These are phyloP conservation scores for Jatropha podagrica DNA, from an alignment of 441 rosid genomes.

Conservation along the genomic window DNA sequence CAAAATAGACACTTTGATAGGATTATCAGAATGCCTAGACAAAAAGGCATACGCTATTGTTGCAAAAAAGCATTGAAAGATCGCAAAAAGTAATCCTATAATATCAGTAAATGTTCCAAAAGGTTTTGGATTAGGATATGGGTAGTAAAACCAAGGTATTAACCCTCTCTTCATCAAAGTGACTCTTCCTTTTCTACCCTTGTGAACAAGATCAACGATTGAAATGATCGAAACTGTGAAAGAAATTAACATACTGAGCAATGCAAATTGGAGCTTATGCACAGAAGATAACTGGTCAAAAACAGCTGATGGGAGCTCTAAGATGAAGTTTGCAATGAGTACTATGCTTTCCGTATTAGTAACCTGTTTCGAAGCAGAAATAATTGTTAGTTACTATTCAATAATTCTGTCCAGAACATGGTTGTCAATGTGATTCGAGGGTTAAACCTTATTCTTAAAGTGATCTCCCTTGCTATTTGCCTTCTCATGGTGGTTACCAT, in stretches of 20 bases:
- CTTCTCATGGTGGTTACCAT: background rate
- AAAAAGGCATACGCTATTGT: background rate
- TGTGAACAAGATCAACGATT: slow-evolving; percentile 1
- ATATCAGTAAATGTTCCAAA: slow-evolving; percentile 8
- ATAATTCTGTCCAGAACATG: background rate
- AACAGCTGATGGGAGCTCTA: slow-evolving; percentile 5
- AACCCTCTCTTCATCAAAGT: background rate
- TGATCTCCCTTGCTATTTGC: background rate
- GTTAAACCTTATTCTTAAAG: background rate
- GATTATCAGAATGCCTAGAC: background rate
- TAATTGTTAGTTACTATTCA: background rate
- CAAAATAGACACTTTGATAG: background rate
- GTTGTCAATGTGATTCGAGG: background rate
- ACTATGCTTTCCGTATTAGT: background rate
- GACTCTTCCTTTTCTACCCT: background rate
- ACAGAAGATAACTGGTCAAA: background rate
- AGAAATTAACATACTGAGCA: slow-evolving; percentile 2
- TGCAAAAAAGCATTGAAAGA: slow-evolving; percentile 5
- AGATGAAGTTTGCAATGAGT: slow-evolving; percentile 1
- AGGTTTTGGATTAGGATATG: background rate
- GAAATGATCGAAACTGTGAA: background rate
- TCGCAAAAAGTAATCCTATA: background rate
- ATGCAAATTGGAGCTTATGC: background rate
- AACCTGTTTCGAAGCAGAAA: background rate
- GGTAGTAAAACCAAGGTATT: slow-evolving; percentile 11